Evolutionary conservation across 441 rosid genomes (phyloP).

Genomic region (Bocquillonia castaneifolia): DNA sequence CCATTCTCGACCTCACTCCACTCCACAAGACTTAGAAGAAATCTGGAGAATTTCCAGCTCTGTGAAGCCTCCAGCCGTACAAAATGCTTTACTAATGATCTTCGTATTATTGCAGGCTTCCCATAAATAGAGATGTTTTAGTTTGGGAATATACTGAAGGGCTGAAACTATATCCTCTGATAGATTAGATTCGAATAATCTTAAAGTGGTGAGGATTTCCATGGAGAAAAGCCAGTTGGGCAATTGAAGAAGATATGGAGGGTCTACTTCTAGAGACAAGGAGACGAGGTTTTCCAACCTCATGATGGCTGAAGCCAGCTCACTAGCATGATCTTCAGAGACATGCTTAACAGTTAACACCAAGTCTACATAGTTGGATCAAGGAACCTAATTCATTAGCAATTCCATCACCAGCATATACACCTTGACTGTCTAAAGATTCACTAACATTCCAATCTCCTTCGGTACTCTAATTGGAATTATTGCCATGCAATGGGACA

Average conservation of each 20-base stretch:
- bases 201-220: neutral
- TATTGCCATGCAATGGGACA: too few relatives aligned
- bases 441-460: neutral
- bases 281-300: conserved; percentile 4
- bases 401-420: conserved; percentile 16
- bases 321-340: conserved; percentile 17
- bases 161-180: neutral
- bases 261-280: conserved; percentile 15
- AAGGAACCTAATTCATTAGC: conserved; percentile 17
- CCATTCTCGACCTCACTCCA: conserved; percentile 11
- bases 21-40: conserved; percentile 6
- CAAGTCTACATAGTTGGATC: conserved; percentile 11
- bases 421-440: conserved; percentile 9
- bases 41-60: conserved; percentile 5
- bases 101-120: neutral
- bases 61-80: conserved; percentile 10
- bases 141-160: conserved; percentile 19
- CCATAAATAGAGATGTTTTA: conserved; percentile 4
- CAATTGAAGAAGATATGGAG: conserved; percentile 21
- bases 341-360: neutral
- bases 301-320: conserved; percentile 1
- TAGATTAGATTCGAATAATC: neutral
- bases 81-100: neutral
- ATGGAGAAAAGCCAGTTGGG: conserved; percentile 16
- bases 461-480: too few relatives aligned